These are phyloP conservation scores for Schwanniomyces yamadae DNA, from an alignment of 805 yeast genomes.

Conservation along the genomic window DNA sequence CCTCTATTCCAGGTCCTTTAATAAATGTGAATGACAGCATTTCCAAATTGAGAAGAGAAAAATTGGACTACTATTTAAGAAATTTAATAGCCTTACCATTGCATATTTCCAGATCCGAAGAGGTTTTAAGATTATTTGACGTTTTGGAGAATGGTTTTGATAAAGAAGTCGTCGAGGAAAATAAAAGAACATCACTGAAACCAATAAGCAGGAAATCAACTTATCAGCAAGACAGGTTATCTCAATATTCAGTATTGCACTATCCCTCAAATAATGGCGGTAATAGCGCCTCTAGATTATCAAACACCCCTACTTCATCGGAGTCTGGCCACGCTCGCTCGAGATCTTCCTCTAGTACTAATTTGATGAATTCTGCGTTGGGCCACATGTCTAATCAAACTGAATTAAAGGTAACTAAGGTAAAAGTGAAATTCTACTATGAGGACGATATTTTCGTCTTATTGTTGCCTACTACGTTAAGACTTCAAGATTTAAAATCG, in stretches of 20 bases:
- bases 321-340: constrained; percentile 13
- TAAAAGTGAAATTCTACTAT: constrained; percentile 72
- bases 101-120: constrained; percentile 67
- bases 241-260: constrained; percentile 47
- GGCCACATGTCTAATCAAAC: constrained; percentile 3
- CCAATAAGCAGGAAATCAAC: constrained; percentile 39
- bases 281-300: constrained; percentile 13
- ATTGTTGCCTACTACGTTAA: constrained; percentile 48
- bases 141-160: constrained; percentile 61
- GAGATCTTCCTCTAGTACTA: constrained; percentile 20
- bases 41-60: constrained; percentile 53
- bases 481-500: constrained; percentile 47
- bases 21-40: constrained; percentile 80
- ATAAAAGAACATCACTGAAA: constrained; percentile 24
- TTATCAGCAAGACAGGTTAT: constrained; percentile 52
- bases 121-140: constrained; percentile 71
- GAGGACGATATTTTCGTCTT: constrained; percentile 82
- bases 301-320: constrained; percentile 23
- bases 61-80: constrained; percentile 51
- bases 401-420: constrained; percentile 30
- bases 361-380: constrained; percentile 13
- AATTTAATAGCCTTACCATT: constrained; percentile 70
- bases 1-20: constrained; percentile 95
- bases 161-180: constrained; percentile 38
- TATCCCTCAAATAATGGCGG: constrained; percentile 6